phyloP scores from a whole-genome alignment of 345 rosid genomes.

The Populus euphratica region DNA sequence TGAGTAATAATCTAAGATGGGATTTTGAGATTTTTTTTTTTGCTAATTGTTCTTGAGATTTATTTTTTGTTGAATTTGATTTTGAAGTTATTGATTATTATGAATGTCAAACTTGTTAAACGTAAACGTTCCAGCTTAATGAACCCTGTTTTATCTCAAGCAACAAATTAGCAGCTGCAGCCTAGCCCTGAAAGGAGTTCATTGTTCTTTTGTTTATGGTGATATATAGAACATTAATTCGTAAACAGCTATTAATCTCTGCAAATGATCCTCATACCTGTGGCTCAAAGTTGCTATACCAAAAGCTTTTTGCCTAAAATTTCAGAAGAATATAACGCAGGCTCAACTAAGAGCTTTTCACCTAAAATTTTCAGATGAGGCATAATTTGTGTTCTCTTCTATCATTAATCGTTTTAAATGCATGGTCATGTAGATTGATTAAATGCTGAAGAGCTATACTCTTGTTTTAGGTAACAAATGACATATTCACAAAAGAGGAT shows the following conservation, averaged over 20 bases:
- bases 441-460: too few relatives aligned
- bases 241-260: background rate
- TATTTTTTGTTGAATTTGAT: background rate
- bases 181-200: background rate
- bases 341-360: background rate
- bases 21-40: background rate
- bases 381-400: too few relatives aligned
- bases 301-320: background rate
- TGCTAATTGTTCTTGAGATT: background rate
- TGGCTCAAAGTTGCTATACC: background rate
- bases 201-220: constrained; percentile 5
- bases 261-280: background rate
- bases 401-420: too few relatives aligned
- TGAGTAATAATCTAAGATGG: constrained; percentile 34
- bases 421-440: background rate
- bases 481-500: constrained; percentile 95
- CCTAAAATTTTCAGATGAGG: background rate
- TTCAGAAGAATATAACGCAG: background rate
- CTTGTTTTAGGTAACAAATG: constrained; percentile 75
- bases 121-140: background rate
- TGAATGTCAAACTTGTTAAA: background rate
- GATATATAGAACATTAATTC: background rate
- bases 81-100: too few relatives aligned
- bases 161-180: background rate
- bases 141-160: background rate